Conservation (phyloP, 1,284 basidiomycete species). For the Ceratobasidium sp. region DNA sequence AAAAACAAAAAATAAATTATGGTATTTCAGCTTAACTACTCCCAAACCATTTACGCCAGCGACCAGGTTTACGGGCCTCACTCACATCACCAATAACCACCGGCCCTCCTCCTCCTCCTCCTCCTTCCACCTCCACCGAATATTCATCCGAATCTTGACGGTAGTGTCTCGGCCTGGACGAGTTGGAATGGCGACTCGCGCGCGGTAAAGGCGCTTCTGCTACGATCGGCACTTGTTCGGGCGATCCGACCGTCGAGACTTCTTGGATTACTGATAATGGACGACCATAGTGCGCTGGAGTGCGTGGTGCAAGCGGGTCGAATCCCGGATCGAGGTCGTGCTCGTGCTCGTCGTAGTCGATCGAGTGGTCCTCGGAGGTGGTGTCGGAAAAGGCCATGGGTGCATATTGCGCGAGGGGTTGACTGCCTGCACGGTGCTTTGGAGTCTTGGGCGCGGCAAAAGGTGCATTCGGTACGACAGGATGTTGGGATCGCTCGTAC, state of each 20-base stretch:
- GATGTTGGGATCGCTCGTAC: conserved; percentile 27
- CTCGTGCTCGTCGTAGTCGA: neutral
- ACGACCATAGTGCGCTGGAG: conserved; percentile 37
- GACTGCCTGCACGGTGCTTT: conserved; percentile 39
- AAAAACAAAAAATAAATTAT: conserved; percentile 42
- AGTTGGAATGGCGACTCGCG: neutral
- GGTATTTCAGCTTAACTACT: conserved; percentile 44
- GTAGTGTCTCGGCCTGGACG: neutral
- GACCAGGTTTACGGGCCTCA: conserved; percentile 42
- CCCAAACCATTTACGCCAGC: conserved; percentile 39
- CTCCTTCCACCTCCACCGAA: conserved; percentile 13
- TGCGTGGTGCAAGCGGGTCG: conserved; percentile 27
- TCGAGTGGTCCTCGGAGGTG: neutral
- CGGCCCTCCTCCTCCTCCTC: neutral
- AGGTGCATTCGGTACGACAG: conserved; percentile 30
- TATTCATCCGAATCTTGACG: conserved; percentile 41
- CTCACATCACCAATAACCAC: conserved; percentile 38
- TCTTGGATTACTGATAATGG: conserved; percentile 27
- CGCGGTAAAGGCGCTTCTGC: conserved; percentile 10
- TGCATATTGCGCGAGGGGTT: conserved; percentile 16
- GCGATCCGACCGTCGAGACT: neutral
- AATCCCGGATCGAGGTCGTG: neutral
- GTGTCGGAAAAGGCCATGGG: conserved; percentile 12
- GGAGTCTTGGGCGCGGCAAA: conserved; percentile 34
- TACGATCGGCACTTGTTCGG: conserved; percentile 3